Base-by-base conservation (phyloP, 768 basidiomycete genomes). In the Paxillus involutus region DNA sequence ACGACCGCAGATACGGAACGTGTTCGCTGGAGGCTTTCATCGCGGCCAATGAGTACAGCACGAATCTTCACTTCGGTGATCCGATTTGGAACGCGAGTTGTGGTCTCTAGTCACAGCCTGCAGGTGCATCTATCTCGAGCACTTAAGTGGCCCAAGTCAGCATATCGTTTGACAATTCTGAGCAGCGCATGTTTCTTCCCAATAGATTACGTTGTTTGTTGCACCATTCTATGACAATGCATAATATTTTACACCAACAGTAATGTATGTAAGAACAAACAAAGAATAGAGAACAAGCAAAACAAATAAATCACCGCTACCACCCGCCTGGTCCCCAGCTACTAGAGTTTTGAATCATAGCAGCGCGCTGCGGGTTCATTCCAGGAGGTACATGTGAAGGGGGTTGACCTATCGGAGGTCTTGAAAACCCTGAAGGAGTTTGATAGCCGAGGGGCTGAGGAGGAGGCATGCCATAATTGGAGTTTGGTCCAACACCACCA, bases 281-380 rank as follows among this genome's bases (percentile, higher is more conserved):
- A 59, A 43, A 52, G 49, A 60, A 56, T 44, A 59, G 46, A 59
- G 48, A 55, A 60, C 50, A 56, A 60, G 33, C 36, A 57, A 60
- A 49, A 43, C 50, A 36, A 52, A 49, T 53, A 58, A 62, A 62
- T 50, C 55, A 52, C 50, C 41, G 63, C 66, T 71, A 77, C 50
- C 71, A 69, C 8, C 71, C 66, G 9, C 70, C 58, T 37, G 62
- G 47, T 32, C 64, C 64, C 75, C 75, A 78, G 36, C 74, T 69
- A 8, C 66, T 68, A 2, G 66, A 62, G 47, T 79, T 73, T 62
- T 87, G 84, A 48, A 89, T 77, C 78, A 85, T 77, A 14, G 85
- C 80, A 29, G 86, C 81, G 40, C 86, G 83, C 49, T 79, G 78
- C 42, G 85, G 82, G 62, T 89, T 84, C 74, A 89, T 82, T 13